These are phyloP conservation scores for Tricholoma hemisulphureum DNA, from an alignment of 768 basidiomycete species.

Conservation along the genomic window DNA sequence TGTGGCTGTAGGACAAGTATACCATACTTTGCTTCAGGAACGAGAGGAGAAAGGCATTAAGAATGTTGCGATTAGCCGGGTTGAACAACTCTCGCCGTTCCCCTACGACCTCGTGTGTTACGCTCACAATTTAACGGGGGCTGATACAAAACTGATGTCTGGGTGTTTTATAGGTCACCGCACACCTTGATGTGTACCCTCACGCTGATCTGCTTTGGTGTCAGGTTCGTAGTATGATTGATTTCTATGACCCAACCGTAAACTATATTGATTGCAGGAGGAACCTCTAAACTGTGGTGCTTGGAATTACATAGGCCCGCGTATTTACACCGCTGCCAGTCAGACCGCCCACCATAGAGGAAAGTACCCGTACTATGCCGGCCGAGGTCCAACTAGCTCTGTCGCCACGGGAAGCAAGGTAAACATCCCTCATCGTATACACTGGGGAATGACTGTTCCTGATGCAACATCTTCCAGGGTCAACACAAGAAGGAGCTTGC, in stretches of 20 bases:
- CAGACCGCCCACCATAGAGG: conserved; percentile 88
- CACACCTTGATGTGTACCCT: conserved; percentile 94
- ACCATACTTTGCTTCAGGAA: conserved; percentile 84
- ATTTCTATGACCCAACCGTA: neutral
- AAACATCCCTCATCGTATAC: conserved; percentile 14
- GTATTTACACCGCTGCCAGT: conserved; percentile 90
- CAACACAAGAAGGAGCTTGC: conserved; percentile 93
- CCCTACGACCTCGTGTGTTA: conserved; percentile 85
- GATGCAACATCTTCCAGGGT: conserved; percentile 36
- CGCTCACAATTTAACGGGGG: neutral
- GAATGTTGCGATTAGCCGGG: conserved; percentile 88
- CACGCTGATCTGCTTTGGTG: conserved; percentile 94
- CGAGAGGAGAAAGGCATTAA: conserved; percentile 89
- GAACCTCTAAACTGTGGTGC: conserved; percentile 97
- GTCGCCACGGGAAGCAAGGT: conserved; percentile 93
- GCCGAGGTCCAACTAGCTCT: conserved; percentile 88
- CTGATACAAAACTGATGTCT: neutral
- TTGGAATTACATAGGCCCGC: conserved; percentile 94
- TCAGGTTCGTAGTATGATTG: conserved; percentile 49
- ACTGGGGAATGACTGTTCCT: conserved; percentile 5
- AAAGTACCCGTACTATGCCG: conserved; percentile 90
- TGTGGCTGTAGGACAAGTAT: conserved; percentile 77
- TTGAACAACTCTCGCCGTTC: conserved; percentile 97
- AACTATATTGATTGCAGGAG: conserved; percentile 46
- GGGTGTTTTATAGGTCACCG: conserved; percentile 60